Base-by-base conservation (phyloP, 2,329 filamentous ascomycete species). In the Neospermospora avenae region DNA sequence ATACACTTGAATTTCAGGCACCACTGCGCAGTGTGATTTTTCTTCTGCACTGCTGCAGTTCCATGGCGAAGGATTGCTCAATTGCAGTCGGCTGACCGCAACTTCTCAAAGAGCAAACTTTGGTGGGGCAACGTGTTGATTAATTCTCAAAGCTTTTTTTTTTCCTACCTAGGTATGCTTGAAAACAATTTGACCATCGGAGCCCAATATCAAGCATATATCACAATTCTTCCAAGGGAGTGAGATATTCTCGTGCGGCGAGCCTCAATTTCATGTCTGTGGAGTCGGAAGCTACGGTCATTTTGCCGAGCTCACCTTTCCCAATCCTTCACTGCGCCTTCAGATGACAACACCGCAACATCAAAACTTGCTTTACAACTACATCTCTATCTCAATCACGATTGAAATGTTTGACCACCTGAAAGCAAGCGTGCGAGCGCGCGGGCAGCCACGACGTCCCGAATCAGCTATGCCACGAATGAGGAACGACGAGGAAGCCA, bases 391-490 rank as follows among this genome's bases (percentile, higher is more conserved):
- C 48, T 22, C 31, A 22, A 24, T 45, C 24, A 20, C 6, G 37
- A 24, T 18, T 18, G 46, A 35, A 11, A 48, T 57, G 55, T 48
- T 57, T 35, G 42, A 48, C 16, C 42, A 39, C 31, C 18, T 57
- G 25, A 58, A 58, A 44, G n/a, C 39, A 31, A 53, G 25, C 6
- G 25, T 58, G 25, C 46, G 48, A 31, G 20, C 57, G 20, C 57
- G 48, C 42, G 14, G 20, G 18, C 48, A 58, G 24, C 28, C 48
- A n/a, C 37, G 35, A 25, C 48, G 57, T 24, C 37, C 56, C 3
- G 34, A 58, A 16, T 58, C 56, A 16, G 56, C 35, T 8, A 44
- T 58, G 37, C 56, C 48, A 34, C 25, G 39, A 8, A 45, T 58
- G 37, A 49, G 46, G 14, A 20, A 58, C 20, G 35, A 58, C 24